phyloP scores from a whole-genome alignment of 495 filamentous ascomycete species.

The Wilcoxina mikolae region DNA sequence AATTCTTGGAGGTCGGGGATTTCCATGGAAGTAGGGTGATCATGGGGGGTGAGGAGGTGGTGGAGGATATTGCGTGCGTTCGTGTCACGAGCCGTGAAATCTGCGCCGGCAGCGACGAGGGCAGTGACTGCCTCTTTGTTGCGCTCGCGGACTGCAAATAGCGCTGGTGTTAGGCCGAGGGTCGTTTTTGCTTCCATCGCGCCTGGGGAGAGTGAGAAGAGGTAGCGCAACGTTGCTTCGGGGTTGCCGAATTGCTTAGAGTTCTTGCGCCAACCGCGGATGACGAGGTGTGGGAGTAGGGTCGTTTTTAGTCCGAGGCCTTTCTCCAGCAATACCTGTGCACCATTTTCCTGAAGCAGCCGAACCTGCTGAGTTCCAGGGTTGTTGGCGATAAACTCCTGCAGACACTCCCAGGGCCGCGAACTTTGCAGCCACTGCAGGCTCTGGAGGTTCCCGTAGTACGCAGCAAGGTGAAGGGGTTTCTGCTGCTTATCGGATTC shows the following conservation, averaged over 20 bases:
- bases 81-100: constrained; percentile 18
- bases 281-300: constrained; percentile 16
- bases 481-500: constrained; percentile 12
- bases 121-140: background rate
- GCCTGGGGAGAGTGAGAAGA: constrained; percentile 11
- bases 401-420: constrained; percentile 17
- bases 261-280: constrained; percentile 13
- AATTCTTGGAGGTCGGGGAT: no score
- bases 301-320: constrained; percentile 21
- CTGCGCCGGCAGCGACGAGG: constrained; percentile 11
- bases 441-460: constrained; percentile 13
- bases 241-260: background rate
- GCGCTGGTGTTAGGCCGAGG: constrained; percentile 12
- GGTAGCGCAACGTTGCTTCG: constrained; percentile 18
- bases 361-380: constrained; percentile 5
- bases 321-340: constrained; percentile 10
- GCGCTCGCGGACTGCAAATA: constrained; percentile 11
- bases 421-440: constrained; percentile 24
- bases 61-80: constrained; percentile 18
- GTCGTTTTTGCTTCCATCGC: constrained; percentile 11
- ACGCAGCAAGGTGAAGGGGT: constrained; percentile 16
- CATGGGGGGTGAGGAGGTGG: no score
- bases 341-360: constrained; percentile 14
- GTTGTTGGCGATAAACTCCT: constrained; percentile 12
- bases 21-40: no score